Percentiles rank a stretch among this genome's conserved stretches.
These are phyloP conservation scores for Bolboschoenoplectus hybrid DNA, from an alignment of 202 grass and related monocot genomes.

Conservation along the genomic window DNA sequence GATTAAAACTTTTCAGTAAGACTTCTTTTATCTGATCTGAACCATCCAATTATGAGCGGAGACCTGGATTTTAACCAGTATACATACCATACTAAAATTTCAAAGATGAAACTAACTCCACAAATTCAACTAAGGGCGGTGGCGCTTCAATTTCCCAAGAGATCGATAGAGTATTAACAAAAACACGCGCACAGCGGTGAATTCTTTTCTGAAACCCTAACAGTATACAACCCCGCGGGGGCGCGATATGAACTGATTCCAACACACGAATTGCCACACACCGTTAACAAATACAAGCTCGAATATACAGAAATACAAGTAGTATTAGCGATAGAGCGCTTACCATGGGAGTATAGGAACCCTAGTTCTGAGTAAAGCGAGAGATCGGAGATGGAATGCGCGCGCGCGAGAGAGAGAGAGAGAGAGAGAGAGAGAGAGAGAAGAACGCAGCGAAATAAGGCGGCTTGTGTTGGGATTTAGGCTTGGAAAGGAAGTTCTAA, in stretches of 20 bases:
- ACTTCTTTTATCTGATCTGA: not conserved
- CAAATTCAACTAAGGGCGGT: not conserved
- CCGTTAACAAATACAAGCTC: not conserved
- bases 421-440: not conserved
- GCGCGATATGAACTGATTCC: not conserved
- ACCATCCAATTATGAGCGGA: not conserved
- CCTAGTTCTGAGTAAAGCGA: not conserved
- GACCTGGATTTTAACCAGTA: not conserved
- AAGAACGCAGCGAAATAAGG: not conserved
- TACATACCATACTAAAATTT: not conserved
- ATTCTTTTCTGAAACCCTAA: not conserved
- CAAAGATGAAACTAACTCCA: not conserved
- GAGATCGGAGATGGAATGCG: not conserved
- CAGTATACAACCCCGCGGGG: not conserved
- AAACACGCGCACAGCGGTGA: not conserved
- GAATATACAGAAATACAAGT: not conserved
- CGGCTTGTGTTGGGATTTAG: constrained; percentile 15
- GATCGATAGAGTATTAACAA: no score
- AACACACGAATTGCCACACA: not conserved
- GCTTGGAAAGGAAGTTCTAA: constrained; percentile 39
- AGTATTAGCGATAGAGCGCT: not conserved
- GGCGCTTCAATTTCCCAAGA: not conserved
- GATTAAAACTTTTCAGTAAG: not conserved
- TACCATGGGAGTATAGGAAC: constrained; percentile 20
- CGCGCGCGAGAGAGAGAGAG: not conserved